Evolutionary conservation across 345 rosid species (phyloP), one percentile per base, ranked within the genome.

Genomic region (Populus pruinosa): DNA sequence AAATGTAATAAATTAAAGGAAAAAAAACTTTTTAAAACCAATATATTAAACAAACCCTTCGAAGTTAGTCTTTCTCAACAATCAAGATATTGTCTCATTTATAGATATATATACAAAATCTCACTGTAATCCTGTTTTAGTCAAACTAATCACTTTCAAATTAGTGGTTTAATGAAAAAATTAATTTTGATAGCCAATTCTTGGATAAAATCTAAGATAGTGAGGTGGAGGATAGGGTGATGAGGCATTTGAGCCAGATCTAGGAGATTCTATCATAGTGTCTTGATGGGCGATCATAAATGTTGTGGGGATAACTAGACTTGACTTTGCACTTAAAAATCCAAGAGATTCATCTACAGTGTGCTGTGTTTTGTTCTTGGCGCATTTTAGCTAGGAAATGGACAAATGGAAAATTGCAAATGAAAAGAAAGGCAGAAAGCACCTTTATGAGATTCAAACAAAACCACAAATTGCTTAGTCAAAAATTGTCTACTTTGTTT

Each of bases 351-450:
- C 23, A 56, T n/a, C 10, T 4, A 59, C 64, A 59, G 16, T 4
- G 64, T 59, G 64, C 23, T n/a, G 3, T 20, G 64, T 59, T n/a
- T 23, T 56, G 62, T 56, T 56, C 29, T 59, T 59, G 64, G 63
- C 12, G 29, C 64, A 59, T 23, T 59, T 72, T 72, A 12, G 50
- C 13, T 56, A 21, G n/a, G 31, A 72, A 55, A 27, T 13, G 47
- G 76, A 72, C 76, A 72, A 35, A 33, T 10, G 75, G 55, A 21
- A 56, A 72, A 35, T 59, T n/a, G 27, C 67, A 36, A 59, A 36
- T 21, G 75, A 72, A 20, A 56, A 23, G 64, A 2, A 72, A 35
- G 59, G 66, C 67, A 35, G 64, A 16, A 23, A 72, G 76, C 21
- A 72, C 38, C 76, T 35, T 56, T 38, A 20, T 20, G 50, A 8